Evolutionary conservation across 1,284 basidiomycete species (phyloP).

Genomic region (Cutaneotrichosporon dermatis): DNA sequence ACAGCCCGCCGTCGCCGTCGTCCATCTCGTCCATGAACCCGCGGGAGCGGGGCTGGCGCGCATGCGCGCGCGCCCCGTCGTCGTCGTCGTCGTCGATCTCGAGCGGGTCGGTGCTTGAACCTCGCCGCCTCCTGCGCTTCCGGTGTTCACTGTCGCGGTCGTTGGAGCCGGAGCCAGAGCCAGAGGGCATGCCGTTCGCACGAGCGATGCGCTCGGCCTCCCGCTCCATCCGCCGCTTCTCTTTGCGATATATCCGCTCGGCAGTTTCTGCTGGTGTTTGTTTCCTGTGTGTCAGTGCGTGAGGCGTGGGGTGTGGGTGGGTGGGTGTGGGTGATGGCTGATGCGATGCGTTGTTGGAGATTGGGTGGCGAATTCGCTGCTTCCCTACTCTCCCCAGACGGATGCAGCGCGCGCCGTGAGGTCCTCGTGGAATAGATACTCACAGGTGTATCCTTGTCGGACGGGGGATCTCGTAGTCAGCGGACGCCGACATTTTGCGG

Average conservation of each 20-base stretch:
- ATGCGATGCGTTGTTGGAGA: too few relatives aligned
- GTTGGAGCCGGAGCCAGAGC: too few relatives aligned
- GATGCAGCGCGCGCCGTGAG: too few relatives aligned
- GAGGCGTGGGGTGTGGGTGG: too few relatives aligned
- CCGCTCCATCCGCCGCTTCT: constrained; percentile 21
- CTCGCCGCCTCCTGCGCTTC: not conserved
- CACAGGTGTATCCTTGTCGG: not conserved
- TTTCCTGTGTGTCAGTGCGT: constrained; percentile 25
- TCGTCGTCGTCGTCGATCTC: too few relatives aligned
- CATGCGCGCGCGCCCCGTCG: too few relatives aligned
- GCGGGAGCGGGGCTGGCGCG: too few relatives aligned
- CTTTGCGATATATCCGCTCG: constrained; percentile 26
- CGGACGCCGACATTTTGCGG: not conserved
- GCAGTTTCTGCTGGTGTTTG: constrained; percentile 33
- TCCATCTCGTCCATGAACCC: not conserved
- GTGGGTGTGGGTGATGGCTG: too few relatives aligned
- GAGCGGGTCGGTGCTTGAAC: not conserved
- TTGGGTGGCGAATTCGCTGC: not conserved
- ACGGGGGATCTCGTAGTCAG: not conserved
- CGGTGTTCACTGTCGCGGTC: not conserved
- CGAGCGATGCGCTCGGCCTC: constrained; percentile 27
- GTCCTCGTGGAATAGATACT: not conserved
- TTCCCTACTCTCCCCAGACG: too few relatives aligned
- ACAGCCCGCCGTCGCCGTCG: not conserved
- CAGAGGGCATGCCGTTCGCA: constrained; percentile 26